Evolutionary conservation across 1,284 basidiomycete genomes (phyloP).

Genomic region (Ceratobasidium sp.): DNA sequence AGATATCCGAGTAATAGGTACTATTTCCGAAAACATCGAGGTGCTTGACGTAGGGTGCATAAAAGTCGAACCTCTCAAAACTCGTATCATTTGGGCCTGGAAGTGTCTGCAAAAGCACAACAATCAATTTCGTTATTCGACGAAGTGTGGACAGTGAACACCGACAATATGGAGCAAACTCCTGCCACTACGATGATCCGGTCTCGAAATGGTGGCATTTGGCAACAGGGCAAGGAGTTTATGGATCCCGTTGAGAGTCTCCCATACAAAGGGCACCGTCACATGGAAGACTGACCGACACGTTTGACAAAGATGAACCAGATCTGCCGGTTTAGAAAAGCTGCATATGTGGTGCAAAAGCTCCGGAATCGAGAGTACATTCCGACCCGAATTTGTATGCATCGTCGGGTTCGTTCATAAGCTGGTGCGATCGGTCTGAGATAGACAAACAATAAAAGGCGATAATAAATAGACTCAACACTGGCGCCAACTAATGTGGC

Average conservation of each 20-base stretch:
- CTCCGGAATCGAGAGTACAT: not conserved
- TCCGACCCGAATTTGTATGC: not conserved
- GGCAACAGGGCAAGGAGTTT: conserved; percentile 14
- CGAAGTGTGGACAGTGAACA: not conserved
- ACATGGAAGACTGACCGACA: not conserved
- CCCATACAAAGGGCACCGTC: conserved; percentile 1
- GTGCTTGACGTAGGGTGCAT: not conserved
- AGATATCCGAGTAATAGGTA: not conserved
- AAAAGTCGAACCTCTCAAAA: conserved; percentile 2
- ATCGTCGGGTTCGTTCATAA: not conserved
- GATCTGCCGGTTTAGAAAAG: not conserved
- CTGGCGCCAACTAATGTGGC: too few relatives aligned
- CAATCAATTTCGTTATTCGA: not conserved
- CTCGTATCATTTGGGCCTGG: not conserved
- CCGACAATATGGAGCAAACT: not conserved
- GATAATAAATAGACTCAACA: too few relatives aligned
- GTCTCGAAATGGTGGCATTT: not conserved
- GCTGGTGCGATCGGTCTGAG: too few relatives aligned
- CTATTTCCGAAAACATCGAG: conserved; percentile 6
- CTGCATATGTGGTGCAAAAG: not conserved
- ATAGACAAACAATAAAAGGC: too few relatives aligned
- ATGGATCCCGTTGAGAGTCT: not conserved
- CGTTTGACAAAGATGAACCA: not conserved
- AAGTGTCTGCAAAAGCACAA: not conserved
- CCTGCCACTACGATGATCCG: not conserved